Evolutionary conservation across 1,284 basidiomycete species (phyloP), one percentile per base, ranked within the genome.

Genomic region (Papiliotrema laurentii): DNA sequence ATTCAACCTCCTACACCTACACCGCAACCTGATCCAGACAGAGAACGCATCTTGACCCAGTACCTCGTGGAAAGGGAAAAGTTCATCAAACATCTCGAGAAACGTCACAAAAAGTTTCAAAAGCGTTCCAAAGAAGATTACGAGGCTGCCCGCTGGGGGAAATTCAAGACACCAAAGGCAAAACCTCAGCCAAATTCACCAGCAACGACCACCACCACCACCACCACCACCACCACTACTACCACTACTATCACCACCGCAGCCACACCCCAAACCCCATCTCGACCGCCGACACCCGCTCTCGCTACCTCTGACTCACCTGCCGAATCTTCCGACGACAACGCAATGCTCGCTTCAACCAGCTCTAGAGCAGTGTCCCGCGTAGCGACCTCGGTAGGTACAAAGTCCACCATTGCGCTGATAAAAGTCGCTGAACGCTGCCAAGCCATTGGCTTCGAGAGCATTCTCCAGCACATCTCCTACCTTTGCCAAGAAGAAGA

Each of bases 1-100:
- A 44, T 5, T 16, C 43, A 4, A 33, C 28, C n/a, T 7, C 28
- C 30, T 6, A 22, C 19, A n/a, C 5, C n/a, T n/a, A n/a, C n/a
- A n/a, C 19, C 27, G 4, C 7, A 25, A 18, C 11, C 14, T 0
- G 3, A 7, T 36, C 25, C 2, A 24, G 9, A n/a, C n/a, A n/a
- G n/a, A n/a, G n/a, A n/a, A n/a, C n/a, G n/a, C 43, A 28, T 42
- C 22, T 44, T 55, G 19, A 50, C 61, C 26, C 53, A 55, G 27
- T 65, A 63, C 37, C 62, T 61, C 39, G 27, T 47, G 39, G 58
- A 67, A 45, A 59, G 63, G 38, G 46, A 55, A 24, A 63, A 60
- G 44, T 56, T 67, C 36, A 63, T 65, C 54, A 43, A 45, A 28
- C 60, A 64, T 38, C 58, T 67, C 33, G 59, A 65, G 49, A 62